phyloP scores from a whole-genome alignment of 805 yeast species.

The Metschnikowia similis region DNA sequence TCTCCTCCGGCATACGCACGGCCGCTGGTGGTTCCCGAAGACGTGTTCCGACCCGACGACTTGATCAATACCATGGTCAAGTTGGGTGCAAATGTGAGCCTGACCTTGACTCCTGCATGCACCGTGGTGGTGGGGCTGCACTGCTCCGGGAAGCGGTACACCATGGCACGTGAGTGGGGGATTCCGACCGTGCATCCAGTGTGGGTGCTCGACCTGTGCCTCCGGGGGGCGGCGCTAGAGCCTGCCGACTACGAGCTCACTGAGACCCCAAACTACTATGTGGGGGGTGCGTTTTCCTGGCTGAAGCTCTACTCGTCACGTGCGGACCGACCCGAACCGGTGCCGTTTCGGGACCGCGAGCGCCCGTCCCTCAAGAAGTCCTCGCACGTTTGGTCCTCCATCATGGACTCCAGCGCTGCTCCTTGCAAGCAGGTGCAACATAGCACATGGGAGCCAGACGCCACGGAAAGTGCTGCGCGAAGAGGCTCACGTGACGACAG shows the following conservation, averaged over 20 bases:
- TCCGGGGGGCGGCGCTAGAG: constrained; percentile 42
- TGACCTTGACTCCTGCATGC: constrained; percentile 44
- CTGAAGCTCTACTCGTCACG: constrained; percentile 16
- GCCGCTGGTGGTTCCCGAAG: constrained; percentile 11
- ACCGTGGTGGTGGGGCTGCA: constrained; percentile 49
- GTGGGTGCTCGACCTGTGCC: constrained; percentile 45
- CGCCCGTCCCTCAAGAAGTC: constrained; percentile 18
- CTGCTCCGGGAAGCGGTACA: constrained; percentile 47
- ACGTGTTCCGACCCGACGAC: constrained; percentile 22
- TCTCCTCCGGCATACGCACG: constrained; percentile 11
- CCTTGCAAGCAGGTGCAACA: constrained; percentile 13
- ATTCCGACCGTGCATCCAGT: constrained; percentile 50
- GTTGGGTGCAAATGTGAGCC: constrained; percentile 50
- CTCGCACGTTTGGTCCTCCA: constrained; percentile 41
- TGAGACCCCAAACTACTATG: constrained; percentile 7
- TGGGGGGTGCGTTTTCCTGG: constrained; percentile 28
- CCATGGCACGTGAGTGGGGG: constrained; percentile 50
- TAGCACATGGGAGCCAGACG: constrained; percentile 23
- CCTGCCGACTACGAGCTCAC: constrained; percentile 37
- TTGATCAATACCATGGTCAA: constrained; percentile 32
- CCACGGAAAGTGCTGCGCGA: constrained; percentile 7
- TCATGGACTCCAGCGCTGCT: constrained; percentile 26
- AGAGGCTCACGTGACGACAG: too few species aligned
- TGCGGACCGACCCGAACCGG: not conserved
- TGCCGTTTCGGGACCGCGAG: constrained; percentile 7